Conservation (phyloP, 257 asterid species). For the Solanum pimpinellifolium region DNA sequence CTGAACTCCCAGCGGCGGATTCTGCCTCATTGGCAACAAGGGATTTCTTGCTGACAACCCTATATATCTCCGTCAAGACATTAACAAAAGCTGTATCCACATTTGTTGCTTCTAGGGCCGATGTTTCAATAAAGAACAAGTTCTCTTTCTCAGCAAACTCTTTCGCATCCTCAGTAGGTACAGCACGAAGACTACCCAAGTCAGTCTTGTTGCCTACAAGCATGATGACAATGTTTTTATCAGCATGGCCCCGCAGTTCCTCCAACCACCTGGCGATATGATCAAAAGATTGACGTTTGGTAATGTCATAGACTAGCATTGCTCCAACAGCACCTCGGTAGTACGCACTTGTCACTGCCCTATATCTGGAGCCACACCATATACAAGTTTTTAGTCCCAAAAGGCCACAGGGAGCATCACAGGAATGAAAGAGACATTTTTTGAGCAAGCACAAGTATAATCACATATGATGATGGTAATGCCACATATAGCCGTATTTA, state of each 20-base stretch:
- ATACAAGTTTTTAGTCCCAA: neutral
- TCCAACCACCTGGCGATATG: slow-evolving; percentile 78
- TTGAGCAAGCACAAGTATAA: neutral
- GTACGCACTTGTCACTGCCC: slow-evolving; percentile 90
- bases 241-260: slow-evolving; percentile 72
- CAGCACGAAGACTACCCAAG: slow-evolving; percentile 49
- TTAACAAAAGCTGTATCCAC: slow-evolving; percentile 72
- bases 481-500: neutral
- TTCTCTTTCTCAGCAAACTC: slow-evolving; percentile 76
- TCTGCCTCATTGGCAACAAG: slow-evolving; percentile 71
- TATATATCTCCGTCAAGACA: slow-evolving; percentile 61
- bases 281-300: slow-evolving; percentile 68
- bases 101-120: slow-evolving; percentile 76
- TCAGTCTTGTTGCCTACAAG: slow-evolving; percentile 84
- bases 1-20: slow-evolving; percentile 53
- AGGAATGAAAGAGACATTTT: neutral
- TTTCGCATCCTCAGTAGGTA: slow-evolving; percentile 74
- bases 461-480: neutral
- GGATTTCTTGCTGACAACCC: slow-evolving; percentile 62
- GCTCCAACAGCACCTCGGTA: slow-evolving; percentile 96
- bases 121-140: slow-evolving; percentile 82
- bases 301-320: slow-evolving; percentile 78
- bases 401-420: neutral
- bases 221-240: slow-evolving; percentile 72
- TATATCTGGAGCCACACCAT: slow-evolving; percentile 38